A percentile compares a stretch with the other conserved stretches of the same genome.
These are phyloP conservation scores for Xylariomycetidae sp. DNA, from an alignment of 2,329 filamentous ascomycete species.

Conservation along the genomic window DNA sequence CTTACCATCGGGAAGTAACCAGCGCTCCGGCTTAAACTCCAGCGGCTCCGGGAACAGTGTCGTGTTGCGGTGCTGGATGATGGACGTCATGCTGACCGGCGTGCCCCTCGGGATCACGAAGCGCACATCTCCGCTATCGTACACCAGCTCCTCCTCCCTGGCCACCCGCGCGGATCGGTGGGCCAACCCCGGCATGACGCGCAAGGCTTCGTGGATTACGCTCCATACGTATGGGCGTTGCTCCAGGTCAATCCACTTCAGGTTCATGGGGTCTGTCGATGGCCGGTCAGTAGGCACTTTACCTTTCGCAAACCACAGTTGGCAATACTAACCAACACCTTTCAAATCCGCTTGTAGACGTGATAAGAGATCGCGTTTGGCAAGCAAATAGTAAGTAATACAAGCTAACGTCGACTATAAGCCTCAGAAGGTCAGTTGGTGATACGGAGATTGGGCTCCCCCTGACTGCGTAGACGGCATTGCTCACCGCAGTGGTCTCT, in stretches of 20 bases:
- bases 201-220: slow-evolving; percentile 16
- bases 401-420: slow-evolving; percentile 27
- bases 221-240: slow-evolving; percentile 14
- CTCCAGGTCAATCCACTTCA: slow-evolving; percentile 15
- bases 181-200: slow-evolving; percentile 13
- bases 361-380: slow-evolving; percentile 22
- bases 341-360: slow-evolving; percentile 29
- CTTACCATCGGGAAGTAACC: slow-evolving; percentile 10
- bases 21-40: slow-evolving; percentile 16
- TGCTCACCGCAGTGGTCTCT: slow-evolving; percentile 32
- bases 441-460: no score
- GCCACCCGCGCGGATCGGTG: slow-evolving; percentile 13
- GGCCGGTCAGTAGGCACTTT: no score
- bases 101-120: slow-evolving; percentile 16
- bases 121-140: slow-evolving; percentile 6
- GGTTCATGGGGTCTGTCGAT: slow-evolving; percentile 10
- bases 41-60: slow-evolving; percentile 21
- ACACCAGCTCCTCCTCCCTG: slow-evolving; percentile 10
- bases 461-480: slow-evolving; percentile 24
- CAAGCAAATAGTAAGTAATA: slow-evolving; percentile 30
- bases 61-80: slow-evolving; percentile 27
- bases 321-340: no score
- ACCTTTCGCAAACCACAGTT: no score
- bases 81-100: slow-evolving; percentile 28
- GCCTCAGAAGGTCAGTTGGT: no score